Evolutionary conservation across 208 protist genomes (phyloP).

Genomic region (Crithidia bombi): DNA sequence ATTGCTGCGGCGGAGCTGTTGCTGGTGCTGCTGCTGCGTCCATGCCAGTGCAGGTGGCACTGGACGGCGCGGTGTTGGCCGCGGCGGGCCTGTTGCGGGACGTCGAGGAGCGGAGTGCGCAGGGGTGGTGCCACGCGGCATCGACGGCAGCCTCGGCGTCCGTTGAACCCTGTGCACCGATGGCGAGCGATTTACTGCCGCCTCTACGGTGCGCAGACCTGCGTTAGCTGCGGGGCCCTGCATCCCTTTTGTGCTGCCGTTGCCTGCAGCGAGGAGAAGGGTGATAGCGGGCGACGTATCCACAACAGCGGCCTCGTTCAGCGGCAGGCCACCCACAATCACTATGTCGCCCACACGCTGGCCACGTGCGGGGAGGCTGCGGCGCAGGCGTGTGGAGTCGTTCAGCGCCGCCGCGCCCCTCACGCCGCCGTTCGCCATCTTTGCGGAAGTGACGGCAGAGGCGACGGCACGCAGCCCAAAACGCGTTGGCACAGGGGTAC

Average conservation of each 20-base stretch:
- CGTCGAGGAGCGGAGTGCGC: slow-evolving; percentile 5
- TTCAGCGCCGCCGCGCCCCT: background rate
- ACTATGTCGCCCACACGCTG: slow-evolving; percentile 25
- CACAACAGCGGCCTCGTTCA: slow-evolving; percentile 19
- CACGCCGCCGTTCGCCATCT: background rate
- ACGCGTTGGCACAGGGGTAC: slow-evolving; percentile 36
- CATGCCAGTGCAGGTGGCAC: background rate
- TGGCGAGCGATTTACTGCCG: background rate
- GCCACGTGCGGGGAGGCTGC: slow-evolving; percentile 28
- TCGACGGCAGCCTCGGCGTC: slow-evolving; percentile 18
- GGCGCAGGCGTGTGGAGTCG: slow-evolving; percentile 17
- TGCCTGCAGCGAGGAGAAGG: slow-evolving; percentile 19
- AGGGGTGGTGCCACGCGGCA: slow-evolving; percentile 8
- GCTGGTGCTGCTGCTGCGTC: slow-evolving; percentile 4
- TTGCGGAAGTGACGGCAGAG: background rate
- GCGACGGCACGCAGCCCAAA: slow-evolving; percentile 32
- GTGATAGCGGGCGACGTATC: slow-evolving; percentile 28
- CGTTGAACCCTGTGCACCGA: background rate
- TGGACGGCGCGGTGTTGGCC: slow-evolving; percentile 7
- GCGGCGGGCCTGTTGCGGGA: slow-evolving; percentile 13
- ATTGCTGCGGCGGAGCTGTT: slow-evolving; percentile 3
- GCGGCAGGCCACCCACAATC: slow-evolving; percentile 32
- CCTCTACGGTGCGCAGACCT: background rate
- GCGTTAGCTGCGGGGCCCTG: background rate
- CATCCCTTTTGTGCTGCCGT: slow-evolving; percentile 1